Base-by-base conservation (phyloP, 1,284 basidiomycete genomes). In the Ustilago trichophora region DNA sequence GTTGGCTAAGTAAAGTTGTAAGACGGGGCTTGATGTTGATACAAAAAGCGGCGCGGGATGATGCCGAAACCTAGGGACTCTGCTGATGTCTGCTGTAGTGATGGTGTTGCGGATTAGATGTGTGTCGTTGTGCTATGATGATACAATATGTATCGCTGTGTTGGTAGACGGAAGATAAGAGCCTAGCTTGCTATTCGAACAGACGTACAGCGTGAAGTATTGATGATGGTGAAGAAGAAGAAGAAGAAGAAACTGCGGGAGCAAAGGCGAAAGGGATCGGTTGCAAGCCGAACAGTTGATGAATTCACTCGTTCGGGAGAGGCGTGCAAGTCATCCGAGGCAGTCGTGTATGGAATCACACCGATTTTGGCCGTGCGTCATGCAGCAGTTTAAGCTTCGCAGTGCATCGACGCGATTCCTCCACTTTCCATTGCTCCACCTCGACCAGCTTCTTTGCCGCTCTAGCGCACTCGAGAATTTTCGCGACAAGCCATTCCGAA, bases 361-460 rank as follows among this genome's bases (percentile, higher is more conserved):
- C n/a, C n/a, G n/a, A n/a, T n/a, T 3, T 25, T 40, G 52, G 4
- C 53, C 26, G 45, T 56, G 53, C 53, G 53, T 48, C 45, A 54
- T 54, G 41, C 41, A 25, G 38, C 13, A 21, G 21, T 25, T 10
- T 7, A 7, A 5, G 27, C 21, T 42, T 4, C 19, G 32, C 32
- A 27, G 33, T 31, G 18, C 12, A 31, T 55, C 45, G 31, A 29
- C 45, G n/a, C 44, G 19, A 16, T 48, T 54, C 49, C 53, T 57
- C 60, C 60, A 57, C 60, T 57, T 62, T 62, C 50, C 36, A 52
- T 63, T 37, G 19, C 7, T 35, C 22, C 25, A 34, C 37, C 33
- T 51, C 56, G 46, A 26, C 40, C 26, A 40, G 41, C 53, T 63
- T 63, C 59, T 45, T 16, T 37, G 33, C 25, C 10, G 43, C 53